These are phyloP conservation scores for Fusarium sulawesiense DNA, from an alignment of 2,329 filamentous ascomycete genomes.

Conservation along the genomic window DNA sequence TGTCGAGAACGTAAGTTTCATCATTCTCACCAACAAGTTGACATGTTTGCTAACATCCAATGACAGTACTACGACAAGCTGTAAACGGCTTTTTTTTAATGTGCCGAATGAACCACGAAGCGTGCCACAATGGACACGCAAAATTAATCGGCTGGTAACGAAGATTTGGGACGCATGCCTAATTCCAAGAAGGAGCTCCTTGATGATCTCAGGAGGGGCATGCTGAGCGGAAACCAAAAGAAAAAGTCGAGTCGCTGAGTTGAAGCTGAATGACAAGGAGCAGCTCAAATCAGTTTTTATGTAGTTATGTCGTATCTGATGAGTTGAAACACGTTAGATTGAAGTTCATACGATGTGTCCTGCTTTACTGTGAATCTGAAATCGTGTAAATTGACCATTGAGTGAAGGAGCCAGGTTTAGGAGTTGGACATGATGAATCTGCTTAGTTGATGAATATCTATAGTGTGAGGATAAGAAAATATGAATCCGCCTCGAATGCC, in stretches of 20 bases:
- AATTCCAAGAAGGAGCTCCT: conserved; percentile 44
- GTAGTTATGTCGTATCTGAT: conserved; percentile 58
- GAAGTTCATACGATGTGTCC: conserved; percentile 35
- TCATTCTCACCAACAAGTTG: neutral
- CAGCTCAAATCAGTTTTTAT: conserved; percentile 55
- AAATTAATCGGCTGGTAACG: conserved; percentile 55
- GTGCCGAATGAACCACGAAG: conserved; percentile 60
- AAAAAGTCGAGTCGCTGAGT: conserved; percentile 50
- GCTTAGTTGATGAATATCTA: neutral
- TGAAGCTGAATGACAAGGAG: conserved; percentile 53
- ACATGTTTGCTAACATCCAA: conserved; percentile 39
- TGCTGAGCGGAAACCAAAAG: conserved; percentile 51
- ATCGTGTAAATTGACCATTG: neutral
- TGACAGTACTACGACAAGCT: conserved; percentile 97
- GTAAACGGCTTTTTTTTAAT: conserved; percentile 68
- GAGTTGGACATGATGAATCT: neutral
- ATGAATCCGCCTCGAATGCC: neutral
- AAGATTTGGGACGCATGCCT: conserved; percentile 48
- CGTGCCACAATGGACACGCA: conserved; percentile 57
- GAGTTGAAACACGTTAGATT: conserved; percentile 55
- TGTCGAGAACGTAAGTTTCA: conserved; percentile 88
- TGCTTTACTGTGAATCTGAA: neutral
- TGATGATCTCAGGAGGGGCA: conserved; percentile 43
- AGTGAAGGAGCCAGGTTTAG: neutral
- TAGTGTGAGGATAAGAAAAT: neutral